Evolutionary conservation across 169 alveolate genomes (phyloP).

Genomic region (Plasmodium vivax): DNA sequence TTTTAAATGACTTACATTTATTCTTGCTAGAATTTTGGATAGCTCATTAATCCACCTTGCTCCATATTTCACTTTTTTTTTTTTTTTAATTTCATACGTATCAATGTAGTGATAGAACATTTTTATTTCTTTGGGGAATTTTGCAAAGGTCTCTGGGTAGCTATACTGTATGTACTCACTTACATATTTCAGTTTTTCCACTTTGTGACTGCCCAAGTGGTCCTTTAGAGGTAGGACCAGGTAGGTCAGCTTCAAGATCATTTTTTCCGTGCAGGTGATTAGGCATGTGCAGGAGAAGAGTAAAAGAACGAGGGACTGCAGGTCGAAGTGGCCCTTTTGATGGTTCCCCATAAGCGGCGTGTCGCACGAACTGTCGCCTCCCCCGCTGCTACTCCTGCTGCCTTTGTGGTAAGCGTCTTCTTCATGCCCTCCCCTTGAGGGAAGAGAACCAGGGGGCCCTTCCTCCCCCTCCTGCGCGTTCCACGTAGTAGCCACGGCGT

Average conservation of each 20-base stretch:
- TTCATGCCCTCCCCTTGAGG: not conserved
- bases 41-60: slow-evolving; percentile 84
- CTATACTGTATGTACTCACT: slow-evolving; percentile 77
- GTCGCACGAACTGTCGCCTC: not conserved
- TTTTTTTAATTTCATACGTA: slow-evolving; percentile 76
- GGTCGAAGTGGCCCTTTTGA: slow-evolving; percentile 74
- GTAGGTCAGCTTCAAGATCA: slow-evolving; percentile 75
- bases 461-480: not conserved
- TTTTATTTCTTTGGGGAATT: slow-evolving; percentile 74
- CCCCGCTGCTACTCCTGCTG: not conserved
- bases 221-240: slow-evolving; percentile 75
- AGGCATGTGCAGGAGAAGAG: slow-evolving; percentile 59
- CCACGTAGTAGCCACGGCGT: not conserved
- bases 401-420: not conserved
- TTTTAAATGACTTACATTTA: slow-evolving; percentile 77
- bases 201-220: slow-evolving; percentile 78
- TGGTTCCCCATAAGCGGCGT: not conserved
- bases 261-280: slow-evolving; percentile 41
- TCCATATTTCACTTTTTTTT: slow-evolving; percentile 26
- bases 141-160: slow-evolving; percentile 58
- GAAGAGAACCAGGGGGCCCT: not conserved
- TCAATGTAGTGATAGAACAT: slow-evolving; percentile 62
- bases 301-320: slow-evolving; percentile 80
- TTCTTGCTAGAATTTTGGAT: slow-evolving; percentile 71
- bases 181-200: slow-evolving; percentile 79